Evolutionary conservation across 345 rosid genomes (phyloP).

Genomic region (Arabidopsis suecica): DNA sequence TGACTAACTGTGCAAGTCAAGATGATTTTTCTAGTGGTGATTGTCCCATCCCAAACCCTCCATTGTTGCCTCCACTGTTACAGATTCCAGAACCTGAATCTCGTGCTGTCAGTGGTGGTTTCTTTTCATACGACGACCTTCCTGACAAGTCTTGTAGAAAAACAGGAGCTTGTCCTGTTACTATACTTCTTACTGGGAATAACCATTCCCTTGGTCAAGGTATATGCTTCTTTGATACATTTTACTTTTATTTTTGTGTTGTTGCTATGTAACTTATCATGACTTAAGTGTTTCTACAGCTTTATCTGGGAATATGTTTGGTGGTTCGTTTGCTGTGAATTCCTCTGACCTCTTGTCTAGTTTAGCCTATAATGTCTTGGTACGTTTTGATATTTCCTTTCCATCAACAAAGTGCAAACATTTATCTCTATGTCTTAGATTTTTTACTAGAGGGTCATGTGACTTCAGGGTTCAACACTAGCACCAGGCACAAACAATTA

Average conservation of each 20-base stretch:
- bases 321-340: constrained; percentile 48
- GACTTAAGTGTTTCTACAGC: constrained; percentile 49
- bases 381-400: constrained; percentile 43
- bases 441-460: constrained; percentile 31
- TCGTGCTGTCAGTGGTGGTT: constrained; percentile 66
- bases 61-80: constrained; percentile 73
- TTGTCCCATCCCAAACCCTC: constrained; percentile 67
- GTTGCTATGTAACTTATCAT: constrained; percentile 12
- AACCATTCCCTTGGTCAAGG: constrained; percentile 71
- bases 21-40: constrained; percentile 39
- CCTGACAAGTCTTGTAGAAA: constrained; percentile 73
- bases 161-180: constrained; percentile 69
- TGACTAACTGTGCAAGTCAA: constrained; percentile 22
- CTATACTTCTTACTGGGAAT: constrained; percentile 69
- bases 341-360: constrained; percentile 50
- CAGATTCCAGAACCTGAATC: constrained; percentile 66
- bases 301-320: constrained; percentile 59
- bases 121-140: constrained; percentile 54
- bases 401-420: not conserved
- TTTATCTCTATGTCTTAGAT: constrained; percentile 12
- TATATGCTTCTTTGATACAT: constrained; percentile 35
- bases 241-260: constrained; percentile 11
- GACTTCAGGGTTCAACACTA: constrained; percentile 66
- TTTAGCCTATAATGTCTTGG: constrained; percentile 59
- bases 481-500: constrained; percentile 42